Base-by-base conservation (phyloP, 108 stramenopile genomes). In the Nitzschia sp. region DNA sequence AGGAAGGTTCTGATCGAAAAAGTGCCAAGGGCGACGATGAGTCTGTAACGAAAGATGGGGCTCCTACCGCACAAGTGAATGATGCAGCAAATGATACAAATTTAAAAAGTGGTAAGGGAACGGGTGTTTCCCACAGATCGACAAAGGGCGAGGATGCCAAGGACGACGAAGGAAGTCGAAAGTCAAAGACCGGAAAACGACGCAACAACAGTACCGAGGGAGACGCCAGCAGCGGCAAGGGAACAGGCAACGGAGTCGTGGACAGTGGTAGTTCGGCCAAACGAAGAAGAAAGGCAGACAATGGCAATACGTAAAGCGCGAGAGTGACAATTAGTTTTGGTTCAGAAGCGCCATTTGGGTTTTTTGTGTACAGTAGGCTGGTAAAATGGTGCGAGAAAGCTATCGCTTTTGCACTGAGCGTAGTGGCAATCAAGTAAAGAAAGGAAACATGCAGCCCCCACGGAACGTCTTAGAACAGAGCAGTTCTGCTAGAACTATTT, bases 141-240 rank as follows among this genome's bases (percentile, higher is more conserved):
- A 19, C 21, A 19, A 9, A 19, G n/a, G 49, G 19, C 4, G 49
- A 21, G 11, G 49, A 29, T 30, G 18, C 5, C 31, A 62, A 54
- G 6, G 63, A 71, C 18, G 54, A 66, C 9, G 58, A 74, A 32
- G 65, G 65, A 1, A 46, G 28, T 46, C 58, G 46, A 59, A 74
- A 66, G 27, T 58, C 73, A 3, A 66, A 66, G 32, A 31, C 46
- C 36, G 73, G 64, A 47, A 74, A 74, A 60, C 56, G 65, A n/a
- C 64, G 63, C 31, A 65, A 46, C 31, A 28, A 34, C 25, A 32
- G 24, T 49, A 51, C 49, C 19, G 49, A 51, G 19, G 49, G 49
- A 51, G 56, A 51, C 38, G 66, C n/a, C 13, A 67, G 58, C 27
- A 68, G 62, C 46, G n/a, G n/a, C 18, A 36, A 26, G 19, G 46